Evolutionary conservation across 257 asterid species (phyloP).

Genomic region (Prunella vulgaris): DNA sequence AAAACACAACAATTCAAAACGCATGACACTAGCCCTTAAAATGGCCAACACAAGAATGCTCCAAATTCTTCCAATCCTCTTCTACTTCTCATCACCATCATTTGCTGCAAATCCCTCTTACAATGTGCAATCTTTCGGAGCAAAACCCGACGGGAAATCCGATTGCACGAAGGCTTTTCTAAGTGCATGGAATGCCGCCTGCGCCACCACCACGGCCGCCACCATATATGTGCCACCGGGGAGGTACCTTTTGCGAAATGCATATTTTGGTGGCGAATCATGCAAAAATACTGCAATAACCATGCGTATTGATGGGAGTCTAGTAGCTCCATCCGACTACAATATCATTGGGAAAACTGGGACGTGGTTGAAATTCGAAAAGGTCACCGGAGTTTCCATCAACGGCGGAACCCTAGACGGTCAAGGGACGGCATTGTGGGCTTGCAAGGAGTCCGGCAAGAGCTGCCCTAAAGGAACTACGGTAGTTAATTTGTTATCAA

Average conservation of each 20-base stretch:
- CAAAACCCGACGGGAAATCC: constrained; percentile 35
- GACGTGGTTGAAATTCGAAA: constrained; percentile 43
- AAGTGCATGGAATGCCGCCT: constrained; percentile 43
- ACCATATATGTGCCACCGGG: constrained; percentile 47
- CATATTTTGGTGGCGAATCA: constrained; percentile 18
- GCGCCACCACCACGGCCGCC: constrained; percentile 33
- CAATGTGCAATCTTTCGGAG: constrained; percentile 38
- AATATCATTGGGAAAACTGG: constrained; percentile 27
- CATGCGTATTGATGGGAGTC: constrained; percentile 43
- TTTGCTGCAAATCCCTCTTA: constrained; percentile 20
- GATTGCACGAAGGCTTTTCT: constrained; percentile 35
- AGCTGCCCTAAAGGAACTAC: constrained; percentile 37
- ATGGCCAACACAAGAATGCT: constrained; percentile 12
- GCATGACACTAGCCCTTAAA: neutral
- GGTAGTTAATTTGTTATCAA: neutral
- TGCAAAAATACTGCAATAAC: constrained; percentile 40
- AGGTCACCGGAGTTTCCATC: constrained; percentile 47
- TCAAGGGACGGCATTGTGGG: constrained; percentile 36
- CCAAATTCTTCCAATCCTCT: constrained; percentile 9
- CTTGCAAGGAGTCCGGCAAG: constrained; percentile 40
- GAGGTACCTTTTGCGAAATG: constrained; percentile 27
- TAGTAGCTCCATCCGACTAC: constrained; percentile 54
- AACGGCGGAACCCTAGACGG: constrained; percentile 53
- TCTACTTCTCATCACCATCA: neutral
- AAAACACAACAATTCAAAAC: neutral